A percentile compares a stretch with the other conserved stretches of the same genome.
These are phyloP conservation scores for Yarrowia sp. DNA, from an alignment of 805 yeast species.

Conservation along the genomic window DNA sequence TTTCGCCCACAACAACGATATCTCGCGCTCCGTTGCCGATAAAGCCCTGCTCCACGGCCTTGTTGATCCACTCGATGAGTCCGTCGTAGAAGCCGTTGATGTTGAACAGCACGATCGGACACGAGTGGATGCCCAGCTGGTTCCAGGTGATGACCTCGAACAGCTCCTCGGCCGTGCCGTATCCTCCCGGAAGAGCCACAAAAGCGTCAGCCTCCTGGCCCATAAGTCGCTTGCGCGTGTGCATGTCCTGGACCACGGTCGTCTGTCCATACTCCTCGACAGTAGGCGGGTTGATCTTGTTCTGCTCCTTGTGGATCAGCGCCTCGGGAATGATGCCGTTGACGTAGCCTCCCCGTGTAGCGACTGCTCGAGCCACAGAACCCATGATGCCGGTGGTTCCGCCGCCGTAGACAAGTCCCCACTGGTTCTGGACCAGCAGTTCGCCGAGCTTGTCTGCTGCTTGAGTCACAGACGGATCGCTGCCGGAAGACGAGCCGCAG, in stretches of 20 bases:
- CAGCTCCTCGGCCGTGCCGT: constrained; percentile 84
- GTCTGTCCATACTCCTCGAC: constrained; percentile 67
- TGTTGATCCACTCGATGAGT: constrained; percentile 58
- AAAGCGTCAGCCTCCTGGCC: constrained; percentile 83
- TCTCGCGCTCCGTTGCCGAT: constrained; percentile 64
- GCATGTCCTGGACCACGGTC: constrained; percentile 83
- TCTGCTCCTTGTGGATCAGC: constrained; percentile 67
- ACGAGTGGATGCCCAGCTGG: constrained; percentile 79
- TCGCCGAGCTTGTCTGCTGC: constrained; percentile 62
- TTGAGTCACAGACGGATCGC: constrained; percentile 47
- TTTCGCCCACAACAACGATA: constrained; percentile 65
- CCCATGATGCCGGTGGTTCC: constrained; percentile 54
- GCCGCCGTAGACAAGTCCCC: constrained; percentile 87
- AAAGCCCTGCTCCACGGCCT: constrained; percentile 63
- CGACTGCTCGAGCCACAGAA: constrained; percentile 32
- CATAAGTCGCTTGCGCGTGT: constrained; percentile 82
- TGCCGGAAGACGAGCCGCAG: constrained; percentile 82
- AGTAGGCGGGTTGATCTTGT: constrained; percentile 48
- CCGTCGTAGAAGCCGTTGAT: constrained; percentile 77
- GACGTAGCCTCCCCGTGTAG: constrained; percentile 44
- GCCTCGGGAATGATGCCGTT: constrained; percentile 89
- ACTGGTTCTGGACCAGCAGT: constrained; percentile 53
- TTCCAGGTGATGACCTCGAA: constrained; percentile 91
- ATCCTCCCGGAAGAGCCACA: constrained; percentile 89
- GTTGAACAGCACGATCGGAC: constrained; percentile 77